Conservation (phyloP, 768 basidiomycete genomes). For the Gautieria morchelliformis region DNA sequence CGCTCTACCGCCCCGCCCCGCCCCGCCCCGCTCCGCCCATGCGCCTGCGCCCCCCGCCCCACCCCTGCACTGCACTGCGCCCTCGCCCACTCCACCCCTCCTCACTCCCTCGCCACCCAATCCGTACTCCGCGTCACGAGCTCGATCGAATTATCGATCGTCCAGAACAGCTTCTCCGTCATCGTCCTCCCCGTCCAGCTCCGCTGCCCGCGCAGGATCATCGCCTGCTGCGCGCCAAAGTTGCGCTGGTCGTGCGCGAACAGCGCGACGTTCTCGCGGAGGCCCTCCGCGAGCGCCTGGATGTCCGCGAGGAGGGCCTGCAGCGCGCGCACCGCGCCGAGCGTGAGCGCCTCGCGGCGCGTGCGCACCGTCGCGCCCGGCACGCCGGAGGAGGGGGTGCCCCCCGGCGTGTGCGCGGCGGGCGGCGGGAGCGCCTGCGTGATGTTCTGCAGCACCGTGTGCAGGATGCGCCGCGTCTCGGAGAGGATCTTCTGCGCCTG, state of each 20-base stretch:
- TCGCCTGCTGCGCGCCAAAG: conserved; percentile 97
- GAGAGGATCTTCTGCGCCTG: conserved; percentile 87
- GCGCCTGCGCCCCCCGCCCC: background rate
- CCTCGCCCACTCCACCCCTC: background rate
- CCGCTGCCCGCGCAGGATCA: conserved; percentile 93
- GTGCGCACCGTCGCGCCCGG: no score
- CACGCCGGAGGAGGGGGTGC: no score
- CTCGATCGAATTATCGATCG: conserved; percentile 82
- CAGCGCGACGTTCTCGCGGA: conserved; percentile 83
- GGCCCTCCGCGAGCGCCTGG: conserved; percentile 74
- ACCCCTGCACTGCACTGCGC: background rate
- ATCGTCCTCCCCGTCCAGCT: conserved; percentile 89
- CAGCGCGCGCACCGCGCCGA: conserved; percentile 70
- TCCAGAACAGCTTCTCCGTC: conserved; percentile 90
- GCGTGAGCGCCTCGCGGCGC: conserved; percentile 66
- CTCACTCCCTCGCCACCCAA: conserved; percentile 64
- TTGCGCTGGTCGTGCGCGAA: conserved; percentile 93
- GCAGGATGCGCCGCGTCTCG: conserved; percentile 87
- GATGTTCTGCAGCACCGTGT: conserved; percentile 81
- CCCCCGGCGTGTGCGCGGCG: conserved; percentile 32
- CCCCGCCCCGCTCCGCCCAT: no score
- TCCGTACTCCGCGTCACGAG: conserved; percentile 77
- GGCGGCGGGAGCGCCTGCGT: conserved; percentile 62
- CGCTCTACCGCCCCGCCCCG: no score
- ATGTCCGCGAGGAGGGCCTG: conserved; percentile 82